Base-by-base conservation (phyloP, 2,329 filamentous ascomycete genomes). In the Phaeophleospora eucalypticola region DNA sequence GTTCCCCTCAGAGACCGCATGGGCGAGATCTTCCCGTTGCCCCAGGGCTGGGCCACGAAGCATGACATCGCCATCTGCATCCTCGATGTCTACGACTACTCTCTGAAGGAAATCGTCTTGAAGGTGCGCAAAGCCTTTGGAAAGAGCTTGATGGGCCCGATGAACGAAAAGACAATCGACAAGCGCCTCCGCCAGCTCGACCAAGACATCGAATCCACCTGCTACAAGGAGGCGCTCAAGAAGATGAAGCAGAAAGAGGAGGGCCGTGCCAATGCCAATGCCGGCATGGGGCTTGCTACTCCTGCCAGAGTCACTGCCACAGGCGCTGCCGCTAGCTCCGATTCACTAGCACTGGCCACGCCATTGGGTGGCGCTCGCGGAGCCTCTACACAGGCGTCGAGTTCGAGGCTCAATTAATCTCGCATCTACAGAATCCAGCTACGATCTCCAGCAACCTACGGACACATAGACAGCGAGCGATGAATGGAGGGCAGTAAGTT, bases 21-120 rank as follows among this genome's bases (percentile, higher is more conserved):
- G 12, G 45, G 48, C 15, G 55, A 60, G n/a, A 58, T 57, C 2
- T 61, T 59, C 18, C 57, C 60, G 0, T 49, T 68, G 1, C 65
- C 65, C 7, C 35, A 43, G 7, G 41, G 39, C 38, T 68, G 66
- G 65, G 54, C 33, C 3, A 18, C 43, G 2, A 43, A 58, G n/a
- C 61, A 65, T 42, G 66, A 68, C 48, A 57, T 56, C 36, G 60
- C 59, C 10, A 65, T 68, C 44, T 68, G 65, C 51, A 52, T 64
- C 16, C 59, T 67, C 8, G 65, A 68, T 42, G 58, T 54, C 8
- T 47, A 56, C 27, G 54, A 57, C 44, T 65, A 61, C 46, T 47
- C 54, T 3, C 54, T 58, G n/a, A 24, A 46, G 3, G 48, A 45
- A n/a, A 66, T 64, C 24, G 57, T 66, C 41, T 39, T 46, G 15